Evolutionary conservation across 2,329 filamentous ascomycete species (phyloP), one percentile per base, ranked within the genome.

Genomic region (Monosporascus sp.): DNA sequence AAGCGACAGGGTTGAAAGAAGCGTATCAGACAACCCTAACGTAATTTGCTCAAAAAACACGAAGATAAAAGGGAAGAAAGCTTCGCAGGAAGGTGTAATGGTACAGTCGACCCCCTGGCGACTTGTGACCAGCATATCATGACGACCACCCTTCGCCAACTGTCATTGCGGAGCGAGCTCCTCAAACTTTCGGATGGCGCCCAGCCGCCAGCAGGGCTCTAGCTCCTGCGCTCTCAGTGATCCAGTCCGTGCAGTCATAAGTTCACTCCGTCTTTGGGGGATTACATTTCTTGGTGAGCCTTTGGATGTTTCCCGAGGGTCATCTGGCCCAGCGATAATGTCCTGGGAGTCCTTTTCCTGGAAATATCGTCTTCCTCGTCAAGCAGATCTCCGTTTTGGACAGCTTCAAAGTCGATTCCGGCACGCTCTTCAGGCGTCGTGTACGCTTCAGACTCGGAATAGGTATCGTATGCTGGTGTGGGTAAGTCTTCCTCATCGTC

Each of bases 241-340:
- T 48, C 47, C 48, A 65, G 60, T 44, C 63, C 63, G 60, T 63
- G 56, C 60, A 65, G 64, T 68, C 65, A 69, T 65, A 66, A 66
- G 47, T 66, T 56, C 18, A 67, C 60, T 20, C 57, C 58, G 25
- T 54, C 49, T 25, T 51, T 53, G 7, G 42, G 24, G 1, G 24
- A 25, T 25, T 25, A 24, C 6, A 46, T 31, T n/a, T 46, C 24
- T 5, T 60, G 57, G 51, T 56, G 52, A 44, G 61, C 41, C 47
- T 58, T 60, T 50, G 60, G 54, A 17, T 68, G 65, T 59, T 70
- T 72, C 42, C 70, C 71, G 59, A 80, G 69, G 1, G 82, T 85
- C 60, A 85, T 66, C 62, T 83, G 81, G 54, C 81, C 82, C 11
- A 87, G 72, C 27, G 81, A 88, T 62, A 90, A 75, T 44, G 83